A percentile compares a stretch with the other conserved stretches of the same genome.
Evolutionary conservation across 1,284 basidiomycete species (phyloP).

Genomic region (Ceratobasidium sp.): DNA sequence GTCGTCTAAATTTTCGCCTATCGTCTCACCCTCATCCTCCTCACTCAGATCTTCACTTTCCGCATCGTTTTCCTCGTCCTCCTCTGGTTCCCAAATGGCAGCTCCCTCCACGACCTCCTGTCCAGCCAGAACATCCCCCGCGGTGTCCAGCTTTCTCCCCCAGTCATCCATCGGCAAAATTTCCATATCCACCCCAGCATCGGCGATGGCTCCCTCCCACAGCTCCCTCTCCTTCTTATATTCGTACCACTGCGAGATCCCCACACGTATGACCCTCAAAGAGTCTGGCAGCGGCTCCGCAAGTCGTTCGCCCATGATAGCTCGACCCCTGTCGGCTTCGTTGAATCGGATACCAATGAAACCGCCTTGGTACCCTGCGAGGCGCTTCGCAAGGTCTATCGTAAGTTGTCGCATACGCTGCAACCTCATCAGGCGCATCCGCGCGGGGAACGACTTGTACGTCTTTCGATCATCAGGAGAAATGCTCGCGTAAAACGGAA

Average conservation of each 20-base stretch:
- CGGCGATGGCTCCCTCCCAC: conserved; percentile 54
- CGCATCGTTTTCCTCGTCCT: neutral
- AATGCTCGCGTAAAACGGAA: conserved; percentile 57
- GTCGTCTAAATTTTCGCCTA: neutral
- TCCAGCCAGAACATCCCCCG: conserved; percentile 44
- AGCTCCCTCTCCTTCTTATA: conserved; percentile 55
- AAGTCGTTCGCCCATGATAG: conserved; percentile 55
- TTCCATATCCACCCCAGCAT: conserved; percentile 48
- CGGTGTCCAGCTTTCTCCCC: conserved; percentile 50
- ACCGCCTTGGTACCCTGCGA: conserved; percentile 55
- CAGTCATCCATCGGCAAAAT: conserved; percentile 54
- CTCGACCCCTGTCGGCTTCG: conserved; percentile 54
- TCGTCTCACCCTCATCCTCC: neutral
- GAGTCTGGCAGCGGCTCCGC: conserved; percentile 52
- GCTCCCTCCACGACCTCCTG: conserved; percentile 24
- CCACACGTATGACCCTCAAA: conserved; percentile 47
- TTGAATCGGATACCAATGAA: conserved; percentile 56
- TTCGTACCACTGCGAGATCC: conserved; percentile 53
- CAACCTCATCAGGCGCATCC: conserved; percentile 57
- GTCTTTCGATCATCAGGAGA: conserved; percentile 55
- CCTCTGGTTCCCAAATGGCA: conserved; percentile 3
- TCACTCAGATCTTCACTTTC: conserved; percentile 6
- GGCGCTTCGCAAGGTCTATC: conserved; percentile 44
- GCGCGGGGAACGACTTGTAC: conserved; percentile 54
- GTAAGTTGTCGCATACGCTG: conserved; percentile 55